Evolutionary conservation across 345 rosid genomes (phyloP).

Genomic region (Populus ilicifolia): DNA sequence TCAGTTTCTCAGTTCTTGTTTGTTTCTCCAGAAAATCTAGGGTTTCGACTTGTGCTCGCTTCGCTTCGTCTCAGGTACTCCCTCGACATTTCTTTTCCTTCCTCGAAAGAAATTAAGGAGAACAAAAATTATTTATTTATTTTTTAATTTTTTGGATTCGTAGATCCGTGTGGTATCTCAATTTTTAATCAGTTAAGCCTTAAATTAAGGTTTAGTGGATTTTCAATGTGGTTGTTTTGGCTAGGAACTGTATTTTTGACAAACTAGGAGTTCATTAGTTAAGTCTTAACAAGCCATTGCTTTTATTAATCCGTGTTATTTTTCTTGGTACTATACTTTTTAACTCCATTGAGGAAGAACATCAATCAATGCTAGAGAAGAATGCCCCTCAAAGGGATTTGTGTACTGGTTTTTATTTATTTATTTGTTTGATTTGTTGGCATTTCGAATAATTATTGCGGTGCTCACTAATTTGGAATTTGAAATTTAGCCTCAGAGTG

Average conservation of each 20-base stretch:
- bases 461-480: too few relatives aligned
- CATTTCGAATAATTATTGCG: too few relatives aligned
- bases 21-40: conserved; percentile 15
- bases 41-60: conserved; percentile 8
- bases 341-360: not conserved
- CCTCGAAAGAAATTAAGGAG: not conserved
- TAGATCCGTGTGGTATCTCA: not conserved
- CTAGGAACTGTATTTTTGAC: not conserved
- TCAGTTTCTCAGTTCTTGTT: conserved; percentile 20
- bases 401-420: not conserved
- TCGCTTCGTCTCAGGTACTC: conserved; percentile 6
- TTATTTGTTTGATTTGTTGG: too few relatives aligned
- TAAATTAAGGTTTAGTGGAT: not conserved
- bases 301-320: not conserved
- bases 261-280: not conserved
- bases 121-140: not conserved
- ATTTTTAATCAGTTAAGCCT: not conserved
- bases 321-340: not conserved
- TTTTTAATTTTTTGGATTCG: not conserved
- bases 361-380: not conserved
- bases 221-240: not conserved
- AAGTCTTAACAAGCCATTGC: too few relatives aligned
- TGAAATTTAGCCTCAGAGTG: too few relatives aligned
- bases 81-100: not conserved
- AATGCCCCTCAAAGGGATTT: not conserved